Evolutionary conservation across 2,329 filamentous ascomycete genomes (phyloP).

Genomic region (Fusarium sp.): DNA sequence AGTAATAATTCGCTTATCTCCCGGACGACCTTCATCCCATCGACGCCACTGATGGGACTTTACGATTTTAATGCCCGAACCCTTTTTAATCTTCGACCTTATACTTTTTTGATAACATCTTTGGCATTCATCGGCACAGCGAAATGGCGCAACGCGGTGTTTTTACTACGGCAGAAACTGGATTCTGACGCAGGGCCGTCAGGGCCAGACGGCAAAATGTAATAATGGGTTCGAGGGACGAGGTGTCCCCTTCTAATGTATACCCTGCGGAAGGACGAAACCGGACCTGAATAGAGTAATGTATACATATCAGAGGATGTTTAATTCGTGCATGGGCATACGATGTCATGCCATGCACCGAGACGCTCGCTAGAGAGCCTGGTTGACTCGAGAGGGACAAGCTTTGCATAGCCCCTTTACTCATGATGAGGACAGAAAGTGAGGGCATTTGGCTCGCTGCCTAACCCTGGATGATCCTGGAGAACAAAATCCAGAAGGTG

Average conservation of each 20-base stretch:
- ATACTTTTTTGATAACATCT: conserved; percentile 53
- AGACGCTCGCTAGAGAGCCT: conserved; percentile 55
- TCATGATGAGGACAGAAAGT: conserved; percentile 44
- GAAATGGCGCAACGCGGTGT: conserved; percentile 57
- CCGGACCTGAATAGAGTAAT: conserved; percentile 58
- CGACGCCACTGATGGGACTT: conserved; percentile 33
- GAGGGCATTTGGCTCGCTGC: conserved; percentile 31
- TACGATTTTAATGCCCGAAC: conserved; percentile 52
- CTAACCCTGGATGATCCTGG: conserved; percentile 37
- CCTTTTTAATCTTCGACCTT: conserved; percentile 54
- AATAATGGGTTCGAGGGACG: conserved; percentile 49
- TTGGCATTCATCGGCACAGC: conserved; percentile 61
- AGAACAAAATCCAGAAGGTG: conserved; percentile 43
- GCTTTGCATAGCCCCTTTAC: conserved; percentile 29
- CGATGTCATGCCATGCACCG: conserved; percentile 50
- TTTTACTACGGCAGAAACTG: conserved; percentile 48
- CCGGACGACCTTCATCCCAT: conserved; percentile 32
- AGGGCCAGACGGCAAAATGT: conserved; percentile 47
- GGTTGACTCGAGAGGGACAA: conserved; percentile 32
- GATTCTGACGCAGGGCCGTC: conserved; percentile 51
- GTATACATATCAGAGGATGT: conserved; percentile 56
- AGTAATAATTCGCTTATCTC: conserved; percentile 10
- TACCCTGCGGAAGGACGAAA: conserved; percentile 47
- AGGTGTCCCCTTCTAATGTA: conserved; percentile 48
- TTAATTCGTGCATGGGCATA: conserved; percentile 56